Evolutionary conservation across 2,329 filamentous ascomycete genomes (phyloP).

Genomic region (Diaporthe destruens): DNA sequence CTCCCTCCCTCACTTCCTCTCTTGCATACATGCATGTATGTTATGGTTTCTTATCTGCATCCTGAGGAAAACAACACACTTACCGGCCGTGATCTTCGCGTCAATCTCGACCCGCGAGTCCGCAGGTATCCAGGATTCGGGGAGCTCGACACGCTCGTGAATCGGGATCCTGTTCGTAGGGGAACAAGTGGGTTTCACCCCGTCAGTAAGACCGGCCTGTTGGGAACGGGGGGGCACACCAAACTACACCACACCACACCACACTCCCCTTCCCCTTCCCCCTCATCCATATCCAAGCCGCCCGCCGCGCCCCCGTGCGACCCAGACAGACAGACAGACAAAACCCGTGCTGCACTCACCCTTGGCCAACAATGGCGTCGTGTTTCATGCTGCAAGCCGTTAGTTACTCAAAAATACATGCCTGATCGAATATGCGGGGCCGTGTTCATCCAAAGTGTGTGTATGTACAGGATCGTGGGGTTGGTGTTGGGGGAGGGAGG

Average conservation of each 20-base stretch:
- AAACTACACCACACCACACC: too few species aligned
- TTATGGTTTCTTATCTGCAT: background rate
- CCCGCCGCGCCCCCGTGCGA: slow-evolving; percentile 1
- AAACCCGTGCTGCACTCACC: slow-evolving; percentile 58
- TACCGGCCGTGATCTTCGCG: slow-evolving; percentile 95
- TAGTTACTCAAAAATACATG: slow-evolving; percentile 9
- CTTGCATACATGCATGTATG: too few species aligned
- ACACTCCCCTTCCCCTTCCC: too few species aligned
- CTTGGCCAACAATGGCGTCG: slow-evolving; percentile 87
- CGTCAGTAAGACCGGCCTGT: slow-evolving; percentile 40
- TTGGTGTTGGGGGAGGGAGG: background rate
- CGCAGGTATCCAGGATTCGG: slow-evolving; percentile 91
- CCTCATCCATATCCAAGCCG: background rate
- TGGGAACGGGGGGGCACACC: slow-evolving; percentile 1
- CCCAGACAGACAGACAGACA: background rate
- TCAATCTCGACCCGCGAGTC: slow-evolving; percentile 99
- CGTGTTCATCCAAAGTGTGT: background rate
- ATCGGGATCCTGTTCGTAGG: slow-evolving; percentile 77
- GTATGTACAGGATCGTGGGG: background rate
- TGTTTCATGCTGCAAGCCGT: slow-evolving; percentile 79
- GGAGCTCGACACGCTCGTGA: slow-evolving; percentile 89
- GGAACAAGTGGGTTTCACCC: slow-evolving; percentile 7
- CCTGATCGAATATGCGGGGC: slow-evolving; percentile 28
- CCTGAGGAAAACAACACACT: slow-evolving; percentile 53
- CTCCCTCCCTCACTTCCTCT: too few species aligned